A percentile compares a stretch with the other conserved stretches of the same genome.
These are phyloP conservation scores for Hirschfeldia incana DNA, from an alignment of 345 rosid genomes.

Conservation along the genomic window DNA sequence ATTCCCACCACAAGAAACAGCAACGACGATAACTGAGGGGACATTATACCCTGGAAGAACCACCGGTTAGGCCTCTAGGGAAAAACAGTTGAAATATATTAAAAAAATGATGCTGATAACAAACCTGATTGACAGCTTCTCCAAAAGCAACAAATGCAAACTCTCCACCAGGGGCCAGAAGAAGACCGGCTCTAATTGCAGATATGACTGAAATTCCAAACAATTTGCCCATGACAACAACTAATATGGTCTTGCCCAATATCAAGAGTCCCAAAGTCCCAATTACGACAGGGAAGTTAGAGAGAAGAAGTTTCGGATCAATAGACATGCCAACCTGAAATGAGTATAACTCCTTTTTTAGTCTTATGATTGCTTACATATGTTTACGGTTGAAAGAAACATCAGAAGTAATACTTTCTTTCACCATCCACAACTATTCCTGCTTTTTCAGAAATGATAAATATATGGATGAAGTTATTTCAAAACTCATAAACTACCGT, in stretches of 20 bases:
- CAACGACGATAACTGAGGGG: slow-evolving; percentile 87
- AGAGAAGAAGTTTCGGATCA: slow-evolving; percentile 91
- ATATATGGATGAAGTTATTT: background rate
- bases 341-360: slow-evolving; percentile 19
- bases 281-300: slow-evolving; percentile 81
- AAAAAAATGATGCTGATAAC: background rate
- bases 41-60: slow-evolving; percentile 84
- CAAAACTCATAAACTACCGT: background rate
- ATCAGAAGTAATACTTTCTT: background rate
- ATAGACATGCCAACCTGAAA: slow-evolving; percentile 99
- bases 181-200: slow-evolving; percentile 88
- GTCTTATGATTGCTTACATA: background rate
- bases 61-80: slow-evolving; percentile 17
- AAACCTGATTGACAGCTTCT: slow-evolving; percentile 97
- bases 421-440: background rate
- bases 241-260: slow-evolving; percentile 79
- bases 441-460: slow-evolving; percentile 4
- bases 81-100: background rate
- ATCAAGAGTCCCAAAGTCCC: slow-evolving; percentile 83
- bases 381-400: slow-evolving; percentile 12
- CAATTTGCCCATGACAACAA: slow-evolving; percentile 65
- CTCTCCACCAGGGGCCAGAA: slow-evolving; percentile 99
- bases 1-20: slow-evolving; percentile 95
- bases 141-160: slow-evolving; percentile 99
- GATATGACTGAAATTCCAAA: slow-evolving; percentile 89